phyloP scores from a whole-genome alignment of 257 asterid genomes.

The Jaltomata sinuosa region DNA sequence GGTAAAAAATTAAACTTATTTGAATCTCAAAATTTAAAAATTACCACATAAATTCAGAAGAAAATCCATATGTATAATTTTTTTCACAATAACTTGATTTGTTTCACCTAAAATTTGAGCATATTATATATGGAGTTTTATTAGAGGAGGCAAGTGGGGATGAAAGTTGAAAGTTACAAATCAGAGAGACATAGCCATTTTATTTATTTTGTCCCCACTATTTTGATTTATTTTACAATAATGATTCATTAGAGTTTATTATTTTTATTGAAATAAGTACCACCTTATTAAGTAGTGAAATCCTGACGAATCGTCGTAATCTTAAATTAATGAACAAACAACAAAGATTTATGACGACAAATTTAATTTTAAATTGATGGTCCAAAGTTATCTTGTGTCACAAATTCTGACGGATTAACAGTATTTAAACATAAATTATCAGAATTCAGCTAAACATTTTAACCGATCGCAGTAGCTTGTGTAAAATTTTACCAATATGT shows the following conservation, averaged over 20 bases:
- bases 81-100: no score
- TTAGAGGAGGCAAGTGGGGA: neutral
- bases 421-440: no score
- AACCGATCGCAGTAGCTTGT: no score
- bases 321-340: neutral
- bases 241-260: neutral
- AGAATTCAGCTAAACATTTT: no score
- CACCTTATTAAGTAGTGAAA: neutral
- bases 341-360: no score
- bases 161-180: slow-evolving; percentile 9
- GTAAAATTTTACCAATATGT: no score
- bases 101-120: neutral
- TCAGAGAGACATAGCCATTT: neutral
- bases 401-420: neutral
- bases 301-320: neutral
- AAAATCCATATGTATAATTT: no score
- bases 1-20: no score
- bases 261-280: neutral
- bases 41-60: no score
- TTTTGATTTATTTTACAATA: neutral
- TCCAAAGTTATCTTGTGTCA: no score
- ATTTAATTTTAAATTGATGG: no score
- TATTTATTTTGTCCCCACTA: neutral
- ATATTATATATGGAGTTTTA: neutral
- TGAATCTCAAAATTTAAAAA: no score